Conservation (phyloP, 2,329 filamentous ascomycete species). For the Penicillium concentricum region DNA sequence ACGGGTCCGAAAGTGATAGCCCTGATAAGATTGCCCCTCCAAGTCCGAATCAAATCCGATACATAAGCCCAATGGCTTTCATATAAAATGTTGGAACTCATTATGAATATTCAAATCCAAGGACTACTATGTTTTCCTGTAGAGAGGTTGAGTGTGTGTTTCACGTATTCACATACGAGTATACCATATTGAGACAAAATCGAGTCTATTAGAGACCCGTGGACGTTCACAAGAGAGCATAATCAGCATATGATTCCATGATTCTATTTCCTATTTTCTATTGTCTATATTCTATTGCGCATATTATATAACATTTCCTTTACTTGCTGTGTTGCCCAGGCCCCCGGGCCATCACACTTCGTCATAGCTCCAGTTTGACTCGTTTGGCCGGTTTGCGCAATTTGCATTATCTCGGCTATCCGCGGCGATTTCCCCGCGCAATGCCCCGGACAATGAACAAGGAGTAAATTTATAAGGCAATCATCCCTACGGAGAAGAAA, state of each 20-base stretch:
- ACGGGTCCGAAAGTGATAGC: constrained; percentile 24
- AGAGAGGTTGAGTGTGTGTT: not conserved
- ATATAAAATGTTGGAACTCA: not conserved
- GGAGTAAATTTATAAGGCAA: constrained; percentile 12
- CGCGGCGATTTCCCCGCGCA: constrained; percentile 26
- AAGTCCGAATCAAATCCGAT: not conserved
- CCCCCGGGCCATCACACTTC: not conserved
- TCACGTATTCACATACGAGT: not conserved
- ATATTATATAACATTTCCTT: too few species aligned
- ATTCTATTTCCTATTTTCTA: too few species aligned
- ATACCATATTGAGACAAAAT: not conserved
- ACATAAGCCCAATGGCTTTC: not conserved
- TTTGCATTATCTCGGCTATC: constrained; percentile 28
- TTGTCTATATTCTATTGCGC: too few species aligned
- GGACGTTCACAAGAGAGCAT: too few species aligned
- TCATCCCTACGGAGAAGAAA: not conserved
- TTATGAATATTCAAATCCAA: accelerated
- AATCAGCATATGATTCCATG: too few species aligned
- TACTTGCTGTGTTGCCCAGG: too few species aligned
- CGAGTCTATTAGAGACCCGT: too few species aligned
- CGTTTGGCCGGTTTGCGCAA: constrained; percentile 11
- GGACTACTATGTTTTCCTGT: too few species aligned
- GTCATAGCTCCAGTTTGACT: constrained; percentile 11
- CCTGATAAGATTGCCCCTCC: constrained; percentile 18
- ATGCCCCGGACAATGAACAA: constrained; percentile 21